Base-by-base conservation (phyloP, 2,329 filamentous ascomycete genomes). In the Colletotrichum tabaci region DNA sequence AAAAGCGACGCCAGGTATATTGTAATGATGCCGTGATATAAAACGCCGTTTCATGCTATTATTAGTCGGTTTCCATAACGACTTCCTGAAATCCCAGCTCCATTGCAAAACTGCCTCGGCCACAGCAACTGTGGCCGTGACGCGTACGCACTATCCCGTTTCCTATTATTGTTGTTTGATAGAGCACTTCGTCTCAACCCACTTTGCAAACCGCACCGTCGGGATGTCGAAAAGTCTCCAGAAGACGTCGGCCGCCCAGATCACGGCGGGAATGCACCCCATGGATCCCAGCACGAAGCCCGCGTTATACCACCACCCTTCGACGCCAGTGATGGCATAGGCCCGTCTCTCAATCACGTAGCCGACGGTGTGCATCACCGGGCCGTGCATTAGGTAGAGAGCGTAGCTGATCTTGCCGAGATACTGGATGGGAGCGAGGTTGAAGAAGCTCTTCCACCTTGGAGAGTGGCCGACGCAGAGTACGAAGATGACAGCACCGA, bases 341-440 rank as follows among this genome's bases (percentile, higher is more conserved):
- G 82, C 85, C 79, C 84, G 83, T 44, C 82, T 82, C 76, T 89
- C 83, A 69, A 85, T 84, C 44, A 84, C 81, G 74, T 89, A 90
- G 13, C 88, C 88, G 21, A 87, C 75, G 2, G 84, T 84, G 74
- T 89, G 87, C 76, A 87, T 83, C 2, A 86, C 83, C 4, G 87
- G 87, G 0, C 88, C 88, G 76, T 91, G 89, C 82, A 90, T 87
- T 16, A 91, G 84, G 77, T 91, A 91, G 35, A 91, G 77, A 61
- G 88, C 86, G 76, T 89, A 91, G 63, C 87, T 90, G 74, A 91
- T 87, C 76, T 86, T 86, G 70, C 89, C 89, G 7, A 91, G 80
- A 78, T 91, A 91, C 76, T 90, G 88, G 3, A 89, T 81, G 18
- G 83, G 74, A 2, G 79, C 76, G 1, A 82, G 80, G 76, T 86